These are phyloP conservation scores for Pseudogymnoascus sp. DNA, from an alignment of 2,329 filamentous ascomycete genomes.

Conservation along the genomic window DNA sequence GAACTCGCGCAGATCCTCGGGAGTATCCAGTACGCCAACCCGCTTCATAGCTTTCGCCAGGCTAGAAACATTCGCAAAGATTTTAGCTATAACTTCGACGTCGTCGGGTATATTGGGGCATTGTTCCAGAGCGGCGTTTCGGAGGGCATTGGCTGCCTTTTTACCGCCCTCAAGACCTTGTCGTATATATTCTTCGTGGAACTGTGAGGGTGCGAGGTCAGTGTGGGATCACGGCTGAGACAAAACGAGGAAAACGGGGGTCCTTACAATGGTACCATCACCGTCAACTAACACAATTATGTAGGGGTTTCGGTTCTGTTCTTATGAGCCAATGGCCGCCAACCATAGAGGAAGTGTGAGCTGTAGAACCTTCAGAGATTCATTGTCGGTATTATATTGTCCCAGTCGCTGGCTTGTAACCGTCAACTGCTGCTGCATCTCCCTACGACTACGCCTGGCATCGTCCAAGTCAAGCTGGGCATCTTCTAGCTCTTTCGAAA, in stretches of 20 bases:
- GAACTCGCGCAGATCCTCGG: slow-evolving; percentile 46
- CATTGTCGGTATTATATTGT: slow-evolving; percentile 33
- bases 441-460: slow-evolving; percentile 39
- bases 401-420: slow-evolving; percentile 32
- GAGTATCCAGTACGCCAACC: slow-evolving; percentile 38
- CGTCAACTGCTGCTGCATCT: slow-evolving; percentile 41
- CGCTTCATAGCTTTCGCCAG: slow-evolving; percentile 42
- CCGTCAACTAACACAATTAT: slow-evolving; percentile 54
- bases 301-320: slow-evolving; percentile 44
- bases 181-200: slow-evolving; percentile 45
- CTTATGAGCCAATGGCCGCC: slow-evolving; percentile 12
- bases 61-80: slow-evolving; percentile 46
- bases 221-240: background rate
- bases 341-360: background rate
- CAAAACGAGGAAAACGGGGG: slow-evolving; percentile 5
- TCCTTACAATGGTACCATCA: slow-evolving; percentile 49
- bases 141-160: slow-evolving; percentile 37
- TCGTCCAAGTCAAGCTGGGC: slow-evolving; percentile 42
- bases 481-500: slow-evolving; percentile 36
- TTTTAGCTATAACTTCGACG: slow-evolving; percentile 46
- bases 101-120: slow-evolving; percentile 38
- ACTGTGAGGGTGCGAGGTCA: slow-evolving; percentile 34
- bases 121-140: slow-evolving; percentile 39
- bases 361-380: slow-evolving; percentile 39
- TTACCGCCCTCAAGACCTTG: slow-evolving; percentile 40